These are phyloP conservation scores for Pythium coloratum DNA, from an alignment of 352 stramenopile genomes.

Conservation along the genomic window DNA sequence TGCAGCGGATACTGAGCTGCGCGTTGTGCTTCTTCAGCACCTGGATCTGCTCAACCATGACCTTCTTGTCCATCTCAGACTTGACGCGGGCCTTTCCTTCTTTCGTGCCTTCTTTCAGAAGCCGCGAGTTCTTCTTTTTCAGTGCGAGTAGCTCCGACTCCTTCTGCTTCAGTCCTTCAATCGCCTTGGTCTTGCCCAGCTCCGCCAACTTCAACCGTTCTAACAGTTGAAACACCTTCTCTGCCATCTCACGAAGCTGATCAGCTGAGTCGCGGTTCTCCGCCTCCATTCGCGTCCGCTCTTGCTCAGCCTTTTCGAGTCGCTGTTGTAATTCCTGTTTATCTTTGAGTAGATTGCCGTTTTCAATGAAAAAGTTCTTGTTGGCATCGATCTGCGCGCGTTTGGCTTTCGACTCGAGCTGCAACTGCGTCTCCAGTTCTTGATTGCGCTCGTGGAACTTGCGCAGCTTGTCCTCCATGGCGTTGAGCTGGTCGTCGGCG, in stretches of 20 bases:
- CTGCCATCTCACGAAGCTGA: slow-evolving; percentile 95
- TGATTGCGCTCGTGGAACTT: slow-evolving; percentile 87
- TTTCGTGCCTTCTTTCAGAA: slow-evolving; percentile 93
- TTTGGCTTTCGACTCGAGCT: slow-evolving; percentile 93
- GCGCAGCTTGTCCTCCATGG: slow-evolving; percentile 90
- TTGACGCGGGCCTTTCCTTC: slow-evolving; percentile 93
- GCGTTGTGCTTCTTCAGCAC: slow-evolving; percentile 96
- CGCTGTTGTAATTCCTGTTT: slow-evolving; percentile 83
- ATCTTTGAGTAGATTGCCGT: slow-evolving; percentile 70
- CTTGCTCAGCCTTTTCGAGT: slow-evolving; percentile 90
- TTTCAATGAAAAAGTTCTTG: slow-evolving; percentile 89
- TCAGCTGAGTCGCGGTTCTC: slow-evolving; percentile 94
- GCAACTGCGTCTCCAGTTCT: slow-evolving; percentile 94
- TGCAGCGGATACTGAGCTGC: slow-evolving; percentile 90
- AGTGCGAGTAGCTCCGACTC: slow-evolving; percentile 93
- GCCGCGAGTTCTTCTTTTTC: slow-evolving; percentile 94
- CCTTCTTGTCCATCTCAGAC: slow-evolving; percentile 93
- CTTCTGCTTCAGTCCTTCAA: slow-evolving; percentile 93
- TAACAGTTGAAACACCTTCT: slow-evolving; percentile 96
- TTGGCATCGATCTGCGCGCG: slow-evolving; percentile 92
- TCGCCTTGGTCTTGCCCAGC: slow-evolving; percentile 94
- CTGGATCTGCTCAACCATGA: slow-evolving; percentile 93
- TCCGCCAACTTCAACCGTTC: slow-evolving; percentile 96
- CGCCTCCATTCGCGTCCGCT: slow-evolving; percentile 93
- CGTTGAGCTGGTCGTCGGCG: slow-evolving; percentile 89